Evolutionary conservation across 2,329 filamentous ascomycete genomes (phyloP), one percentile per base, ranked within the genome.

Genomic region (Paraphaeosphaeria sporulosa): DNA sequence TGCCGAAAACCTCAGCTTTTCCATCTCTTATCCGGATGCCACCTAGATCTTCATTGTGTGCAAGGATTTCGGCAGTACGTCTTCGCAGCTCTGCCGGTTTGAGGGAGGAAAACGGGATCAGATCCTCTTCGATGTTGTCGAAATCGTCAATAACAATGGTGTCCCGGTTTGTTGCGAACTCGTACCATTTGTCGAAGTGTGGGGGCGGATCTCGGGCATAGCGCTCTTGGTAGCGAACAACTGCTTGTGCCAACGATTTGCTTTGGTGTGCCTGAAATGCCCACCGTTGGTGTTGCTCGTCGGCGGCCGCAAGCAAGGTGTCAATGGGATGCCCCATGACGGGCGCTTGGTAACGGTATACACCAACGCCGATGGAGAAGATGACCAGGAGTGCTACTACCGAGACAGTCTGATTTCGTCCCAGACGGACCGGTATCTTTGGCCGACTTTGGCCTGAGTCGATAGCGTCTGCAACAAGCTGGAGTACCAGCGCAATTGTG

Each of bases 131-230:
- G 17, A 89, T 87, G 63, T 84, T 85, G 72, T 88, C 85, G 62
- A 83, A 89, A 63, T 87, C 84, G 62, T 89, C 86, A 51, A 88
- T 84, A 9, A 88, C 73, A 4, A 82, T 70, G 0, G 85, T 84
- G 15, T 80, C 82, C 42, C 81, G 81, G 7, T 74, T 80, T 5
- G 76, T 81, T 1, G 87, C 86, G 70, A 83, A 88, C 40, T 82
- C 71, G 66, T 85, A 88, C 87, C 86, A 89, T 59, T 81, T 76
- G 62, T 88, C 84, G 64, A 89, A 89, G 13, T 83, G 82, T 10
- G 86, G 86, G 27, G 87, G 87, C 1, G 87, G 86, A 61, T 83
- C 79, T 55, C 83, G 81, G 2, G 78, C 71, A 66, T 88, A 87
- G 62, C 85, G 81, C 52, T 76, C 71, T 46, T 77, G 80, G 70